phyloP scores from a whole-genome alignment of 352 stramenopile genomes.

The Phytophthora parvispora region DNA sequence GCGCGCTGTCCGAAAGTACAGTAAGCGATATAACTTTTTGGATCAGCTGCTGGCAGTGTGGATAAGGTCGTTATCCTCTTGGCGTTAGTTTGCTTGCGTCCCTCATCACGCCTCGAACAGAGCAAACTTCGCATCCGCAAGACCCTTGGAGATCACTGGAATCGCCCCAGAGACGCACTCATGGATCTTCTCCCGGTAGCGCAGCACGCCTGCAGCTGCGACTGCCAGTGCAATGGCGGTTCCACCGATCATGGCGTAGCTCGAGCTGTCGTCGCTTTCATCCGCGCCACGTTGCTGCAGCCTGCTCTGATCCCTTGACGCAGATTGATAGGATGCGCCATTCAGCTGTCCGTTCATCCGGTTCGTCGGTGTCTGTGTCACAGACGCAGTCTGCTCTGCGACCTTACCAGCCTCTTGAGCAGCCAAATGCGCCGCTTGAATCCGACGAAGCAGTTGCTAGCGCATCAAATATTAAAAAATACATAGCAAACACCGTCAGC shows the following conservation, averaged over 20 bases:
- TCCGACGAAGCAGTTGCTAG: slow-evolving; percentile 43
- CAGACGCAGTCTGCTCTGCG: slow-evolving; percentile 2
- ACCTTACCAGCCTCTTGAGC: slow-evolving; percentile 19
- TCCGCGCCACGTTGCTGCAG: neutral
- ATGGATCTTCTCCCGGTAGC: slow-evolving; percentile 63
- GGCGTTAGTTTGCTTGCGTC: no score
- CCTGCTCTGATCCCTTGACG: slow-evolving; percentile 7
- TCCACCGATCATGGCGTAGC: slow-evolving; percentile 58
- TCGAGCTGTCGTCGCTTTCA: slow-evolving; percentile 40
- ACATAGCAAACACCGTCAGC: neutral
- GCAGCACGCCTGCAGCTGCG: slow-evolving; percentile 49
- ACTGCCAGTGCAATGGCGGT: slow-evolving; percentile 59
- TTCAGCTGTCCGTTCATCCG: slow-evolving; percentile 1
- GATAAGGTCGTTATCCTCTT: no score
- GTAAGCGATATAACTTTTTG: no score
- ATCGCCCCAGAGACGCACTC: slow-evolving; percentile 50
- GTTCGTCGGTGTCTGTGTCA: neutral
- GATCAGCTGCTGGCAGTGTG: no score
- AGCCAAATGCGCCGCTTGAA: slow-evolving; percentile 37
- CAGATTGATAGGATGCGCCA: slow-evolving; percentile 3
- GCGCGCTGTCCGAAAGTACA: no score
- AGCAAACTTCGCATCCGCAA: slow-evolving; percentile 73
- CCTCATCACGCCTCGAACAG: slow-evolving; percentile 74
- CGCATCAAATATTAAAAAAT: slow-evolving; percentile 21
- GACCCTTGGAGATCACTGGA: slow-evolving; percentile 63